Percentiles rank a stretch among this genome's conserved stretches.
phyloP scores from a whole-genome alignment of 1,139 yeast species.

The Suhomyces ambrosiae region DNA sequence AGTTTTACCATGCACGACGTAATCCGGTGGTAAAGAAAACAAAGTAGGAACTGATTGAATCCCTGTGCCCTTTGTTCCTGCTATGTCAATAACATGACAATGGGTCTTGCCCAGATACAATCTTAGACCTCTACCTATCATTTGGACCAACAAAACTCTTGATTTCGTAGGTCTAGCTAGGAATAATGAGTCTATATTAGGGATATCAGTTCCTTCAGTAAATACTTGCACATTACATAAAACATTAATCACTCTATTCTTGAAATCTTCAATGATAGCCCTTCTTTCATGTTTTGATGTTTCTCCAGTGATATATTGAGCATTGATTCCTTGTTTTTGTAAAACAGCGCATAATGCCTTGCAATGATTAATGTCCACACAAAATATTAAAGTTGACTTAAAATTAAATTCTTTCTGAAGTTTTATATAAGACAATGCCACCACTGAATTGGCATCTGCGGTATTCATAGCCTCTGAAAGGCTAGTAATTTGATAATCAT shows the following conservation, averaged over 20 bases:
- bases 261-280: slow-evolving; percentile 58
- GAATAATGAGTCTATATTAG: slow-evolving; percentile 80
- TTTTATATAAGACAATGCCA: slow-evolving; percentile 59
- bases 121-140: slow-evolving; percentile 90
- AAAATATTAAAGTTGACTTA: slow-evolving; percentile 73
- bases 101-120: slow-evolving; percentile 58
- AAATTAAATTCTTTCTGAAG: slow-evolving; percentile 39
- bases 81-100: slow-evolving; percentile 81
- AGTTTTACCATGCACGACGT: slow-evolving; percentile 31
- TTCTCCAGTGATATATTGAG: slow-evolving; percentile 72
- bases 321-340: slow-evolving; percentile 61
- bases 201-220: slow-evolving; percentile 96
- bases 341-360: slow-evolving; percentile 55
- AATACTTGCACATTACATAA: slow-evolving; percentile 86
- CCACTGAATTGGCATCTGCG: slow-evolving; percentile 52
- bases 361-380: slow-evolving; percentile 75
- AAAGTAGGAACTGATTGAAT: slow-evolving; percentile 64
- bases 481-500: slow-evolving; percentile 58
- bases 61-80: slow-evolving; percentile 60
- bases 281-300: slow-evolving; percentile 59
- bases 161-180: slow-evolving; percentile 84
- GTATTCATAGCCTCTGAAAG: slow-evolving; percentile 61
- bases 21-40: slow-evolving; percentile 43
- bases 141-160: slow-evolving; percentile 69
- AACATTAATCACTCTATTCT: slow-evolving; percentile 64